These are phyloP conservation scores for Jasminum sambac DNA, from an alignment of 257 asterid genomes.

Conservation along the genomic window DNA sequence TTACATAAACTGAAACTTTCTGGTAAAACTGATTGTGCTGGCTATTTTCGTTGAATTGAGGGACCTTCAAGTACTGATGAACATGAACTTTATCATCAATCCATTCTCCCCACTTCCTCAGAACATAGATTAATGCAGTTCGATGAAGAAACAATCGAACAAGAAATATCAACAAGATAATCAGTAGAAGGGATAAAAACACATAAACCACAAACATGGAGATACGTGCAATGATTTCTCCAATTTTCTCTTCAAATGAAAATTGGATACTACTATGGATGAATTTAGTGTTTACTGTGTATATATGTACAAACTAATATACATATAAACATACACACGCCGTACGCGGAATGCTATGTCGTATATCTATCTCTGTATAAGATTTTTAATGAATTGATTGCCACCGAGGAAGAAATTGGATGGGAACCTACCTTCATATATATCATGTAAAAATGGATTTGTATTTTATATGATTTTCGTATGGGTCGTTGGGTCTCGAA, in stretches of 20 bases:
- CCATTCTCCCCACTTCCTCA: constrained; percentile 52
- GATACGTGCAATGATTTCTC: neutral
- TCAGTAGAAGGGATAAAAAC: constrained; percentile 26
- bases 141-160: constrained; percentile 54
- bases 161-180: constrained; percentile 26
- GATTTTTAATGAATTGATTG: neutral
- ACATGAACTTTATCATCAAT: constrained; percentile 63
- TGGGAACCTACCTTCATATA: neutral
- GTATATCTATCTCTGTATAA: neutral
- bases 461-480: neutral
- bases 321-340: no score
- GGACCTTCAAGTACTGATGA: constrained; percentile 41
- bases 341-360: no score
- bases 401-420: neutral
- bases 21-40: constrained; percentile 25
- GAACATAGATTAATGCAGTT: constrained; percentile 61
- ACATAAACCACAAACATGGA: constrained; percentile 37
- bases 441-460: neutral
- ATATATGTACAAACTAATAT: neutral
- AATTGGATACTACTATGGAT: neutral
- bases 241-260: neutral
- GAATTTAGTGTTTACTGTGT: neutral
- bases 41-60: constrained; percentile 27
- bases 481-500: neutral
- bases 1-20: constrained; percentile 25